These are phyloP conservation scores for baker's yeast (Saccharomyces cerevisiae) DNA, from an alignment of 805 yeast genomes.

Conservation along the genomic window DNA sequence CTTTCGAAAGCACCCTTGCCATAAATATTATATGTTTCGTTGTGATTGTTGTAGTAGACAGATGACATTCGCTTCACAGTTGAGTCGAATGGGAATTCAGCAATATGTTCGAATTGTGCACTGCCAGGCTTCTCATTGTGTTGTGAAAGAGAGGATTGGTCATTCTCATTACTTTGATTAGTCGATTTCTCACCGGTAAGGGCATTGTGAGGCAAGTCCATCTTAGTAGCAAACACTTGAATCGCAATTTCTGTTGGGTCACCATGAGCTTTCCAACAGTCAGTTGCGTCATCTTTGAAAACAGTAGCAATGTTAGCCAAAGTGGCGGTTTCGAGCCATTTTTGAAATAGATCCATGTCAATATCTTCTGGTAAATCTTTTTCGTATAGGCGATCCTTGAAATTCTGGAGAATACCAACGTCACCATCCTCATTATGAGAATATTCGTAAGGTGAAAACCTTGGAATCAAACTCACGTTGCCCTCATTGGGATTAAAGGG, in stretches of 20 bases:
- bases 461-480: constrained; percentile 75
- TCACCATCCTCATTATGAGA: constrained; percentile 25
- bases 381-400: constrained; percentile 14
- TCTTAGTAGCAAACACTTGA: constrained; percentile 63
- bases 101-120: constrained; percentile 39
- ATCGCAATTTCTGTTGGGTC: constrained; percentile 88
- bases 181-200: constrained; percentile 32
- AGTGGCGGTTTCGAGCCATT: constrained; percentile 60
- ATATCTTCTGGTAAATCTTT: constrained; percentile 11
- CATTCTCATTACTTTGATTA: constrained; percentile 13
- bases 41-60: constrained; percentile 46
- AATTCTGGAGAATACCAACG: constrained; percentile 23
- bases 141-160: constrained; percentile 45
- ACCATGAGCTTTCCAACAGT: constrained; percentile 69
- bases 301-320: constrained; percentile 75
- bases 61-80: constrained; percentile 85
- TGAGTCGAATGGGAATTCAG: constrained; percentile 83
- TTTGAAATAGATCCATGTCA: constrained; percentile 27
- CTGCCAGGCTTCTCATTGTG: constrained; percentile 49
- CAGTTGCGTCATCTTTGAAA: constrained; percentile 37
- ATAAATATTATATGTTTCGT: constrained; percentile 47
- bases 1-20: constrained; percentile 89
- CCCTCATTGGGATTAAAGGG: constrained; percentile 93
- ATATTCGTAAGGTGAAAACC: constrained; percentile 40
- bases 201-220: constrained; percentile 40